A percentile compares a stretch with the other conserved stretches of the same genome.
These are phyloP conservation scores for Trametes versicolor DNA, from an alignment of 1,284 basidiomycete species.

Conservation along the genomic window DNA sequence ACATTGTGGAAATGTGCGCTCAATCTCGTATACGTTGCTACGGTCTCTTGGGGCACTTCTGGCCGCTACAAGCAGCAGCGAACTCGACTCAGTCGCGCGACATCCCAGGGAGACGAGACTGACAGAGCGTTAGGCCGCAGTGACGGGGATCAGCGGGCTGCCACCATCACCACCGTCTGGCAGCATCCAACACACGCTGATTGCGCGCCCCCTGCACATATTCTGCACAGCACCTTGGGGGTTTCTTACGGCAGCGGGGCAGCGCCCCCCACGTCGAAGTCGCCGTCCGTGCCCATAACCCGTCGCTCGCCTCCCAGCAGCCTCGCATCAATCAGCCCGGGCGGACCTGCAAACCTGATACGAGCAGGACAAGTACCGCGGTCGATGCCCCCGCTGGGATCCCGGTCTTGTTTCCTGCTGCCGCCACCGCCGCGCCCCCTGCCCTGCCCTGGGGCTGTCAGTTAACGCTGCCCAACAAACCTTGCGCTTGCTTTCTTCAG, in stretches of 20 bases:
- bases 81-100: too few species aligned
- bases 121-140: neutral
- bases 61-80: too few species aligned
- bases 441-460: neutral
- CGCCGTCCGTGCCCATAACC: neutral
- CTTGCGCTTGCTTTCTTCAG: too few species aligned
- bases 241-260: neutral
- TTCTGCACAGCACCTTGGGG: neutral
- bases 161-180: neutral
- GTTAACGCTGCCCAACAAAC: neutral
- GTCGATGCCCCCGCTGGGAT: too few species aligned
- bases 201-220: neutral
- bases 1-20: too few species aligned
- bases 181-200: neutral
- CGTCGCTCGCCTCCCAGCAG: neutral
- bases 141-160: neutral
- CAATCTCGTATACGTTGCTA: too few species aligned
- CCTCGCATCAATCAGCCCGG: constrained; percentile 1
- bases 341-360: neutral
- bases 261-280: constrained; percentile 7
- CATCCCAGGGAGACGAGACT: neutral
- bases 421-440: neutral
- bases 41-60: too few species aligned
- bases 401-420: neutral
- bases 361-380: constrained; percentile 1